Evolutionary conservation across 2,329 filamentous ascomycete genomes (phyloP), one percentile per base, ranked within the genome.

Genomic region (Juglanconis oblonga): DNA sequence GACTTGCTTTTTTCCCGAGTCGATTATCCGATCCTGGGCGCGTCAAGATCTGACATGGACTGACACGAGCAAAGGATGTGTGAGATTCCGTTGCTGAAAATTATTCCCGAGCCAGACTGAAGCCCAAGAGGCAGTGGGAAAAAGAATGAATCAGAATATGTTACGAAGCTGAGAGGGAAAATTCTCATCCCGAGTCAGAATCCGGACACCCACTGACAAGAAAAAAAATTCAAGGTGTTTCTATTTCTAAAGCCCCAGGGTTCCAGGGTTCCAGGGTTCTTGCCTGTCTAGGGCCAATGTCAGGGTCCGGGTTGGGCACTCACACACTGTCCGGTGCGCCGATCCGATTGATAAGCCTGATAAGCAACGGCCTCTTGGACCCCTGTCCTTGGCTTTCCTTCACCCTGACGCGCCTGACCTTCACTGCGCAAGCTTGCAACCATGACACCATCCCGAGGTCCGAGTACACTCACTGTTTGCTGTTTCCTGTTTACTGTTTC

Each of bases 111-210:
- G 8, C 29, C 55, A n/a, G 31, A 55, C 24, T 24, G 24, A 24
- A 24, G 24, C 24, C 8, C 29, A 36, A 35, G 40, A 55, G 33
- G n/a, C 52, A 51, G 52, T 42, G 44, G 11, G 32, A 36, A 13
- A 36, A 14, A n/a, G 35, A 62, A 55, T 59, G 60, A 62, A 53
- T 62, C 60, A 59, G 57, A 59, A 40, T n/a, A 24, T n/a, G 36
- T 42, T 52, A 32, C 17, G 35, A 10, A 52, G 45, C 9, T 29
- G 35, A 44, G 14, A 45, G 49, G 42, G 44, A 52, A 45, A 44
- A 38, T 10, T n/a, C 33, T 31, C 52, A 56, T 9, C 33, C 24
- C 60, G 60, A 62, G 60, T 62, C 60, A 62, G 60, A 58, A 38
- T 33, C 3, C 24, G 2, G 24, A 24, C 24, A 24, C 24, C 24